A percentile compares a stretch with the other conserved stretches of the same genome.
Evolutionary conservation across 192 early-diverging fungal genomes (phyloP).

Genomic region (Chytriomyces sp.): DNA sequence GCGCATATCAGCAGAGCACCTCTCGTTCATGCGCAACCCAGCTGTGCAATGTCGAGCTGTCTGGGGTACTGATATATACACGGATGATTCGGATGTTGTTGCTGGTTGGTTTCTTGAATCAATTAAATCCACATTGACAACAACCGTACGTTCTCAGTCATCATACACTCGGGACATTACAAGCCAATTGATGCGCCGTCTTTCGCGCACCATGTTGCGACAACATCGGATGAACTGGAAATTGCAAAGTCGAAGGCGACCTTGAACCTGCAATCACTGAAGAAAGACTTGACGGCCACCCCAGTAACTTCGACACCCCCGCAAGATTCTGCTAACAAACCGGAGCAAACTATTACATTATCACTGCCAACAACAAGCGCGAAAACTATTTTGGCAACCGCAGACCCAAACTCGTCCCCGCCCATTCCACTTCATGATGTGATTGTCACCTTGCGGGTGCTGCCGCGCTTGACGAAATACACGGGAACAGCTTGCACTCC

Average conservation of each 20-base stretch:
- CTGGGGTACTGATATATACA: constrained; percentile 87
- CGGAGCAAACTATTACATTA: not conserved
- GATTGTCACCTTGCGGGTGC: constrained; percentile 67
- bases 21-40: constrained; percentile 65
- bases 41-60: constrained; percentile 67
- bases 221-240: constrained; percentile 5
- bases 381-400: constrained; percentile 2
- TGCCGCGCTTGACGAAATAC: constrained; percentile 74
- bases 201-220: constrained; percentile 3
- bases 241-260: not conserved
- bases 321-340: too few species aligned
- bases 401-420: constrained; percentile 30
- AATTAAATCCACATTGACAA: constrained; percentile 5
- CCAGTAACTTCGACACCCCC: not conserved
- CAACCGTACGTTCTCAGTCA: constrained; percentile 43
- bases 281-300: not conserved
- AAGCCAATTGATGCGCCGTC: constrained; percentile 48
- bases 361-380: not conserved
- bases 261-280: not conserved
- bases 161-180: constrained; percentile 70
- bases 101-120: constrained; percentile 61
- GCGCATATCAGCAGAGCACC: constrained; percentile 64
- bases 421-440: constrained; percentile 68
- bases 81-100: constrained; percentile 84
- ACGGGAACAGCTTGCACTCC: constrained; percentile 60